A percentile compares a stretch with the other conserved stretches of the same genome.
Evolutionary conservation across 179 eudicot genomes (phyloP).

Genomic region (Patellifolia procumbens): DNA sequence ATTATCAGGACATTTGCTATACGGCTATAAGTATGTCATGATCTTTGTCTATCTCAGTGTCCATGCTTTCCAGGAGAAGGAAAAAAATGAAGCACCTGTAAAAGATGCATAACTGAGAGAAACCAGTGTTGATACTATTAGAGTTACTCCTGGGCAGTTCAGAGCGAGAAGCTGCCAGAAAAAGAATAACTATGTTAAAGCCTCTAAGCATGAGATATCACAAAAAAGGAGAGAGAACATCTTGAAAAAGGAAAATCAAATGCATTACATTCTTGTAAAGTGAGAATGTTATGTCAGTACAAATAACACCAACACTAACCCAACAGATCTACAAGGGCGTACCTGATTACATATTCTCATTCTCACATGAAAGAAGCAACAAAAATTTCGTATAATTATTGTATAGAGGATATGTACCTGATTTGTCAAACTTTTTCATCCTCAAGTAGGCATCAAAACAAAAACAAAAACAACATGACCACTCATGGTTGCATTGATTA

Average conservation of each 20-base stretch:
- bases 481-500: slow-evolving; percentile 96
- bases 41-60: not conserved
- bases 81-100: slow-evolving; percentile 61
- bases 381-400: not conserved
- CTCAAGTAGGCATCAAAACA: slow-evolving; percentile 99
- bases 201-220: not conserved
- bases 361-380: not conserved
- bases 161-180: slow-evolving; percentile 85
- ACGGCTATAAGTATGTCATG: not conserved
- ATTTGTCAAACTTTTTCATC: slow-evolving; percentile 97
- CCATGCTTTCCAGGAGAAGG: not conserved
- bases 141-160: slow-evolving; percentile 82
- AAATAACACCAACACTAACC: not conserved
- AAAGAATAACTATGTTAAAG: not conserved
- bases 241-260: not conserved
- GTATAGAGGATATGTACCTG: slow-evolving; percentile 55
- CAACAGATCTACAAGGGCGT: not conserved
- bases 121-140: slow-evolving; percentile 97
- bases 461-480: slow-evolving; percentile 94
- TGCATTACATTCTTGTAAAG: not conserved
- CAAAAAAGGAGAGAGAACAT: not conserved
- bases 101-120: slow-evolving; percentile 97
- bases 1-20: not conserved
- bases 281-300: not conserved
- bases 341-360: not conserved